Evolutionary conservation across 306 rosid genomes (phyloP).

Genomic region (Lupinus albus): DNA sequence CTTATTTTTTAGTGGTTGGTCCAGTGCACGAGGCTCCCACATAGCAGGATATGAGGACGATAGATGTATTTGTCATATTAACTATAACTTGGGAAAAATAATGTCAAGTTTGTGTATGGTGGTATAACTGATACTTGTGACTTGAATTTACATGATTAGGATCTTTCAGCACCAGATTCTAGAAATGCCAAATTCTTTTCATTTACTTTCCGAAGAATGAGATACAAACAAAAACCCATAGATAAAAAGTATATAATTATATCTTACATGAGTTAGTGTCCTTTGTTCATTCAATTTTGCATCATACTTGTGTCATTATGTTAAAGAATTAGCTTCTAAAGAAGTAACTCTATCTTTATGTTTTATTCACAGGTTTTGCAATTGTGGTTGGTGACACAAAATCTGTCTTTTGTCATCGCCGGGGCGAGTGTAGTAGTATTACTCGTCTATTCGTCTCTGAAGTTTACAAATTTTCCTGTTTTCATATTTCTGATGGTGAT

Average conservation of each 20-base stretch:
- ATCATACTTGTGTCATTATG: not conserved
- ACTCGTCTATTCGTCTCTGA: conserved; percentile 58
- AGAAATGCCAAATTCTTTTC: not conserved
- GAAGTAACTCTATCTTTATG: conserved; percentile 20
- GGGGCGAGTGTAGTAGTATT: conserved; percentile 65
- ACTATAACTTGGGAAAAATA: not conserved
- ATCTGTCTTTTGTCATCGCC: conserved; percentile 69
- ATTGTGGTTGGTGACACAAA: conserved; percentile 77
- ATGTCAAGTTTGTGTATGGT: not conserved
- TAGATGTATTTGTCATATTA: not conserved
- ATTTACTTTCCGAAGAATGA: not conserved
- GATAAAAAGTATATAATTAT: not conserved
- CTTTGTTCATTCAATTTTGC: conserved; percentile 3
- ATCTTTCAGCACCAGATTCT: not conserved
- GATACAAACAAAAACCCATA: not conserved
- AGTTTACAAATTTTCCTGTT: conserved; percentile 53
- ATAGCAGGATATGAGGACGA: too few species aligned
- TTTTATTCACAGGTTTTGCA: conserved; percentile 68
- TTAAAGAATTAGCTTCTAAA: not conserved
- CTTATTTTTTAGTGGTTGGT: too few species aligned
- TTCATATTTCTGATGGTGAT: conserved; percentile 58
- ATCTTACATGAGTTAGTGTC: not conserved
- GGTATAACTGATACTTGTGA: not conserved
- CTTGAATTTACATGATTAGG: not conserved
- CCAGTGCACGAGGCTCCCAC: too few species aligned